phyloP scores from a whole-genome alignment of 768 basidiomycete genomes.

The Mycena crocata region DNA sequence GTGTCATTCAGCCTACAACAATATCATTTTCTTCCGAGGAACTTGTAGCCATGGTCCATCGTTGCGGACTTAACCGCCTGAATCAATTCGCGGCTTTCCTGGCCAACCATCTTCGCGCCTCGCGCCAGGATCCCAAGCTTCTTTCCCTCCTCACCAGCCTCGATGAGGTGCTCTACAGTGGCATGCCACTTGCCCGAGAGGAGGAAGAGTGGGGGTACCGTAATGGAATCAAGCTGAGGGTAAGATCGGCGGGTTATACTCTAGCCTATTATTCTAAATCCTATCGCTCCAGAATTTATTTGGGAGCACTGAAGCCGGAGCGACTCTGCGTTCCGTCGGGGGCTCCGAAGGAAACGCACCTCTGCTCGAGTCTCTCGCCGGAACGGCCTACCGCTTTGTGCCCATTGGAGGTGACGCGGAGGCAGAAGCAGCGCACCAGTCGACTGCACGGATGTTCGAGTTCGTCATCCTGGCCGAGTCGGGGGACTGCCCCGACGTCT shows the following conservation, averaged over 20 bases:
- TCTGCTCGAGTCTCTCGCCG: conserved; percentile 55
- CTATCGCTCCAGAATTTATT: conserved; percentile 59
- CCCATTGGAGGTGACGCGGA: conserved; percentile 48
- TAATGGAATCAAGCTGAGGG: conserved; percentile 58
- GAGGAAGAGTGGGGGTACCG: conserved; percentile 64
- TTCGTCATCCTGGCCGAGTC: conserved; percentile 68
- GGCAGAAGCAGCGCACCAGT: conserved; percentile 53
- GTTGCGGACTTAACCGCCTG: conserved; percentile 65
- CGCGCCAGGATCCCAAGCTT: conserved; percentile 59
- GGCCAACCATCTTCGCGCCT: conserved; percentile 57
- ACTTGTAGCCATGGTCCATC: conserved; percentile 61
- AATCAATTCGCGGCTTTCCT: conserved; percentile 70
- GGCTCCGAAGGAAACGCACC: conserved; percentile 49
- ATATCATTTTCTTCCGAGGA: conserved; percentile 66
- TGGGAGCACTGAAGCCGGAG: conserved; percentile 69
- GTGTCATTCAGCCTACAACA: conserved; percentile 67
- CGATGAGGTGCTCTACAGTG: conserved; percentile 62
- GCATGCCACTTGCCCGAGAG: conserved; percentile 61
- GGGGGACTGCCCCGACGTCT: conserved; percentile 67
- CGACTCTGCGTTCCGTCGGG: conserved; percentile 59
- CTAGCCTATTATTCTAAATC: conserved; percentile 29
- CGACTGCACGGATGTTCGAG: conserved; percentile 64
- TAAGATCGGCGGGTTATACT: conserved; percentile 40
- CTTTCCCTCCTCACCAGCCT: conserved; percentile 56
- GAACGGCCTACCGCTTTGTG: conserved; percentile 59